Conservation (phyloP, 257 asterid species). For the Prunella vulgaris region DNA sequence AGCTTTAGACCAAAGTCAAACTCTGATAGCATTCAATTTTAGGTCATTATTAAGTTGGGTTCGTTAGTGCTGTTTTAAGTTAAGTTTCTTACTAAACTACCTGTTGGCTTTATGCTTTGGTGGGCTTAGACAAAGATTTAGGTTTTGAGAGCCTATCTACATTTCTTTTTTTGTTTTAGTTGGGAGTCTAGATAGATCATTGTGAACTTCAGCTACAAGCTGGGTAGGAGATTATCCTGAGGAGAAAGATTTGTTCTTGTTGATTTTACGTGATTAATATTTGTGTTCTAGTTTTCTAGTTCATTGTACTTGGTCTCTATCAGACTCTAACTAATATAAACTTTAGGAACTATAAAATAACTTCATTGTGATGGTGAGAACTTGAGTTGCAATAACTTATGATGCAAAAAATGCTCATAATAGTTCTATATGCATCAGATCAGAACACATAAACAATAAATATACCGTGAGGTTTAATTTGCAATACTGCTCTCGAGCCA, state of each 20-base stretch:
- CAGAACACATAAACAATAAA: neutral
- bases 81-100: no score
- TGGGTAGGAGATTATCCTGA: neutral
- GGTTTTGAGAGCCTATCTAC: neutral
- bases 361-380: neutral
- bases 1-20: neutral
- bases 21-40: neutral
- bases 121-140: neutral
- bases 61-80: no score
- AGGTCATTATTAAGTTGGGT: neutral
- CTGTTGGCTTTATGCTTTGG: no score
- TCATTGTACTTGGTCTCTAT: neutral
- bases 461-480: neutral
- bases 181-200: neutral
- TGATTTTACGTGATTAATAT: neutral
- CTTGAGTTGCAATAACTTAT: neutral
- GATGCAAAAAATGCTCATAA: neutral
- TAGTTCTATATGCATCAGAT: conserved; percentile 7
- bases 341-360: neutral
- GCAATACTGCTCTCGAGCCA: neutral
- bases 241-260: neutral
- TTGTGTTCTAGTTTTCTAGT: neutral
- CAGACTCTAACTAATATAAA: neutral
- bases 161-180: no score
- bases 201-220: neutral